Evolutionary conservation across 2,329 filamentous ascomycete species (phyloP).

Genomic region (Alternaria hordeiaustralica): DNA sequence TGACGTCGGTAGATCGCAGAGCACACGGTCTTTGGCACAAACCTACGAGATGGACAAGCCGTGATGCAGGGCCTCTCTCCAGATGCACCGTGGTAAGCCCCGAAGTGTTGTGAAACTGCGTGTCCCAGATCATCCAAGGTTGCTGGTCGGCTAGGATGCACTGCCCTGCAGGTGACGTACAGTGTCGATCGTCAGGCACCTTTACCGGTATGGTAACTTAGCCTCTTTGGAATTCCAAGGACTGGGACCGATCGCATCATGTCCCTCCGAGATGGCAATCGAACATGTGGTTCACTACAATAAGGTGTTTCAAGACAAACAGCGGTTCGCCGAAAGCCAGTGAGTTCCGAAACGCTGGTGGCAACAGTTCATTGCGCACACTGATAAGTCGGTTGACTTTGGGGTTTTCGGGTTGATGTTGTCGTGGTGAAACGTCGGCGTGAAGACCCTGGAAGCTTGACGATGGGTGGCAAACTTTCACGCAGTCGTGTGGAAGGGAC

Average conservation of each 20-base stretch:
- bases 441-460: background rate
- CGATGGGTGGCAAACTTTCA: background rate
- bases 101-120: background rate
- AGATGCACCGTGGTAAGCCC: background rate
- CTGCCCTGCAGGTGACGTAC: background rate
- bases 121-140: background rate
- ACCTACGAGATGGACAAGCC: background rate
- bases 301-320: background rate
- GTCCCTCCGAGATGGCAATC: background rate
- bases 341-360: constrained; percentile 11
- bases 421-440: background rate
- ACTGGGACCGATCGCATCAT: background rate
- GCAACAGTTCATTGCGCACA: background rate
- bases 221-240: background rate
- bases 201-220: background rate
- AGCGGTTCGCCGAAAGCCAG: background rate
- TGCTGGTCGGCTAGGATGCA: background rate
- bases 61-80: background rate
- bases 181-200: background rate
- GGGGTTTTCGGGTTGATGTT: background rate
- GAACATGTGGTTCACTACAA: background rate
- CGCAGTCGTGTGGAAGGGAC: background rate
- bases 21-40: background rate
- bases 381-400: background rate
- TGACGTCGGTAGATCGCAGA: background rate